Evolutionary conservation across 768 basidiomycete species (phyloP), one percentile per base, ranked within the genome.

Genomic region (Lepiota venenata): DNA sequence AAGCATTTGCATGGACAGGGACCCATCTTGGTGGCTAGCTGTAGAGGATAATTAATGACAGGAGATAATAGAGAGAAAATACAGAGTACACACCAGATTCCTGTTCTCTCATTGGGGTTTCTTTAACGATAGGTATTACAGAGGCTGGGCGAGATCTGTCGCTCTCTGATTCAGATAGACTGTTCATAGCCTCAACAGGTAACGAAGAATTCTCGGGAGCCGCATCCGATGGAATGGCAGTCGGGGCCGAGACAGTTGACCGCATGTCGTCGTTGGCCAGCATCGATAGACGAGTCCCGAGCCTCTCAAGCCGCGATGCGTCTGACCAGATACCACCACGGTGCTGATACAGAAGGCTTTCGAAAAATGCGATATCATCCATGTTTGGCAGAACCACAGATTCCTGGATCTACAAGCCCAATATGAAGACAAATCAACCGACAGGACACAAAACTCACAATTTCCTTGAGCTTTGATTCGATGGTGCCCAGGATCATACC

Each of bases 301-400:
- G 64, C 44, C 48, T 74, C 69, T 53, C 76, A 25, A 61, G 71
- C 27, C 85, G 76, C 2, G 72, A 77, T 7, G 93, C 87, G 58
- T 93, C 91, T 7, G 82, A 76, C 81, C 88, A 98, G 59, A 99
- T 89, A 6, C 95, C 96, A 42, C 95, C 96, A 36, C 96, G 85
- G 54, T 80, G 85, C 47, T 64, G 61, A 61, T 80, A 86, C 2
- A 65, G 61, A 2, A 63, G 63, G 35, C 88, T 95, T 67, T 97
- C 89, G 66, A 96, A 98, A 78, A 94, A 98, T 11, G 94, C 79
- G 56, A 98, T 89, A 63, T 99, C 97, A 67, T 99, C 97, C 93
- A 98, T 97, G 70, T 97, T 92, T 4, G 97, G 97, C 66, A 95
- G 72, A 16, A 99, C 97, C 16, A 98, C 82, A 0, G 94, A 94